These are phyloP conservation scores for Pleurotus tuoliensis DNA, from an alignment of 768 basidiomycete genomes.

Conservation along the genomic window DNA sequence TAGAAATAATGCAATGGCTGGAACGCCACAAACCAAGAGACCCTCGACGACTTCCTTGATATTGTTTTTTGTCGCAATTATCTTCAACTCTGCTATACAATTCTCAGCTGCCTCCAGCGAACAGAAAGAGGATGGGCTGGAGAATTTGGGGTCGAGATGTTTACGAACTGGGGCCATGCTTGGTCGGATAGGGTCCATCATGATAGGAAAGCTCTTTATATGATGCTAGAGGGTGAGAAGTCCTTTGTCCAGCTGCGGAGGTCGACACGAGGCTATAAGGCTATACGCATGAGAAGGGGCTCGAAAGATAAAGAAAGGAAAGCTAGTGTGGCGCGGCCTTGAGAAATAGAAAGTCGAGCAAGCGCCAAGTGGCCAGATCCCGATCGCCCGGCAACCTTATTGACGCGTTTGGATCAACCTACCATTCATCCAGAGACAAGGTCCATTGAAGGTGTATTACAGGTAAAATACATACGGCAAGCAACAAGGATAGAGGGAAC, in stretches of 20 bases:
- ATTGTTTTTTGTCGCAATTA: background rate
- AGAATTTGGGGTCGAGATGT: background rate
- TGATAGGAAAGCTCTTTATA: background rate
- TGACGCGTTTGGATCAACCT: background rate
- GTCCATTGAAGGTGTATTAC: constrained; percentile 6
- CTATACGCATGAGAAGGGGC: background rate
- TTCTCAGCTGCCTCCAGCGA: background rate
- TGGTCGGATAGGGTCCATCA: no score
- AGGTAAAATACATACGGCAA: constrained; percentile 7
- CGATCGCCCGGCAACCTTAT: background rate
- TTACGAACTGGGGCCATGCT: background rate
- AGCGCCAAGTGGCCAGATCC: background rate
- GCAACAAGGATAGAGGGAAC: background rate
- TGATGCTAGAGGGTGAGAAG: background rate
- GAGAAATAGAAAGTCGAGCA: background rate
- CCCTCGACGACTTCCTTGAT: background rate
- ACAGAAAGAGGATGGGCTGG: background rate
- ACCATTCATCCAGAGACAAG: background rate
- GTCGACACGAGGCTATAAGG: background rate
- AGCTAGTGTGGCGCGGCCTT: background rate
- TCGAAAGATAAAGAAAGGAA: background rate
- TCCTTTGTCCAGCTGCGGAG: background rate
- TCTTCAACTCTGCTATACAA: background rate
- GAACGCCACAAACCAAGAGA: background rate
- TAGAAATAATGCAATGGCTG: background rate